These are phyloP conservation scores for Cenchrus purpureus DNA, from an alignment of 176 grass and related monocot species.

Conservation along the genomic window DNA sequence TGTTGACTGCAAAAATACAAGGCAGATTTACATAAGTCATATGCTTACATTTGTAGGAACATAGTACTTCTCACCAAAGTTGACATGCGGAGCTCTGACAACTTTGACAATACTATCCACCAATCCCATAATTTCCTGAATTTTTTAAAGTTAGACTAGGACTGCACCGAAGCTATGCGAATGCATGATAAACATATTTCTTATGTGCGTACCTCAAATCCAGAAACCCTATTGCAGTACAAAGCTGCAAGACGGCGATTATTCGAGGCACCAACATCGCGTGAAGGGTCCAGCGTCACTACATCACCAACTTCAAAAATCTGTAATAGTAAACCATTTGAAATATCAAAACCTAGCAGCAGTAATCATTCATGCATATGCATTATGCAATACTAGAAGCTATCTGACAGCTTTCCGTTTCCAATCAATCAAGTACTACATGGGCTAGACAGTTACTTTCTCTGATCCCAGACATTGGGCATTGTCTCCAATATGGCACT, in stretches of 20 bases:
- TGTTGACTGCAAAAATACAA: constrained; percentile 14
- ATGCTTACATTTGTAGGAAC: constrained; percentile 72
- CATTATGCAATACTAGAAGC: constrained; percentile 1
- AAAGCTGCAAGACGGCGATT: constrained; percentile 86
- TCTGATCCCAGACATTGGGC: background rate
- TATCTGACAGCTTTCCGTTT: constrained; percentile 14
- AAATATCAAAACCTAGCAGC: constrained; percentile 23
- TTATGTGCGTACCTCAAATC: constrained; percentile 72
- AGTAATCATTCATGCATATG: constrained; percentile 2
- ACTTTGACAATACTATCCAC: constrained; percentile 93
- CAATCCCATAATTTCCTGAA: constrained; percentile 93
- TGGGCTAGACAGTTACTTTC: background rate
- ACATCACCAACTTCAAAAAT: constrained; percentile 59
- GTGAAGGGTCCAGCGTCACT: constrained; percentile 42
- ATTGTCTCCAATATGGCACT: constrained; percentile 1
- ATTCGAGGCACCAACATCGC: constrained; percentile 85
- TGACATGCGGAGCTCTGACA: constrained; percentile 55
- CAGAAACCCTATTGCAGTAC: constrained; percentile 84
- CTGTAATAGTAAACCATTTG: constrained; percentile 47
- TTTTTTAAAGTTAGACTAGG: constrained; percentile 18
- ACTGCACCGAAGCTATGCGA: constrained; percentile 22
- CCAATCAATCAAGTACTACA: background rate
- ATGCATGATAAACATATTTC: background rate
- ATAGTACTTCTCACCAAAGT: constrained; percentile 62
- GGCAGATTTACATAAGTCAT: constrained; percentile 25